A percentile compares a stretch with the other conserved stretches of the same genome.
Conservation (phyloP, 2,329 filamentous ascomycete species). For the Cladobotryum protrusum region DNA sequence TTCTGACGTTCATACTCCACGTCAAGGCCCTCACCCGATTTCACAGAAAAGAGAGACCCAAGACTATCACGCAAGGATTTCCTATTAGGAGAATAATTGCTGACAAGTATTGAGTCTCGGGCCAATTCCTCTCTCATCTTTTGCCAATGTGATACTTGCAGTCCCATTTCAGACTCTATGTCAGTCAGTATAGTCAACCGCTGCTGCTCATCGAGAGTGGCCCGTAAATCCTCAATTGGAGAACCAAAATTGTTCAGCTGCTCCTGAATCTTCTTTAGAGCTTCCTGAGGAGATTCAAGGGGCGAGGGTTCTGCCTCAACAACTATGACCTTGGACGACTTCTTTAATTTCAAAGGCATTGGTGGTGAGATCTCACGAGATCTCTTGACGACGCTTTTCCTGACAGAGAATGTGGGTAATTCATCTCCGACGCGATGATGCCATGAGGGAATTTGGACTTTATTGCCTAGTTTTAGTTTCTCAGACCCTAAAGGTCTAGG, state of each 20-base stretch:
- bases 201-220: conserved; percentile 32
- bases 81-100: conserved; percentile 26
- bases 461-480: conserved; percentile 12
- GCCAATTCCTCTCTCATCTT: conserved; percentile 47
- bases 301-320: conserved; percentile 46
- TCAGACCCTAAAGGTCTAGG: background rate
- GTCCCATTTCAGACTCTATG: conserved; percentile 56
- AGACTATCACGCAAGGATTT: conserved; percentile 17
- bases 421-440: conserved; percentile 54
- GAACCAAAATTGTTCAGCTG: conserved; percentile 46
- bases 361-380: conserved; percentile 51
- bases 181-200: conserved; percentile 48
- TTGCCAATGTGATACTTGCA: conserved; percentile 55
- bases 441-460: conserved; percentile 30
- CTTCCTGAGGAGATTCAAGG: conserved; percentile 45
- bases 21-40: background rate
- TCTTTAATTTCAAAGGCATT: conserved; percentile 46
- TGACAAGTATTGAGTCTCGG: conserved; percentile 45
- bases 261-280: conserved; percentile 43
- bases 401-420: conserved; percentile 54
- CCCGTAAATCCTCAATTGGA: conserved; percentile 25
- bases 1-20: background rate
- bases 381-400: conserved; percentile 31
- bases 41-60: background rate
- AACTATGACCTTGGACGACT: conserved; percentile 36